Percentiles rank a stretch among this genome's conserved stretches.
phyloP scores from a whole-genome alignment of 805 yeast species.

The Hanseniaspora mollemarum region DNA sequence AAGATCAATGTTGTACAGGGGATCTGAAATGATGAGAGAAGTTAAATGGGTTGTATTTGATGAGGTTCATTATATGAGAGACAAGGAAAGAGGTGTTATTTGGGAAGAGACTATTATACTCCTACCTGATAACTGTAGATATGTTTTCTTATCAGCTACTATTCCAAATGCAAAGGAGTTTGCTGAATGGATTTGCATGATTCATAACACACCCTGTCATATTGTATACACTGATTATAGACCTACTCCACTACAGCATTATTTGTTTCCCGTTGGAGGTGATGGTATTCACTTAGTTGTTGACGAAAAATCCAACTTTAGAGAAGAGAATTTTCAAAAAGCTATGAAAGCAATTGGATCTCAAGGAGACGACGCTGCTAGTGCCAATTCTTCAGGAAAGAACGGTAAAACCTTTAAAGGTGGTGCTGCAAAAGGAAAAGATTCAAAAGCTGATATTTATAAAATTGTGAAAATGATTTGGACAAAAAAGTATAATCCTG shows the following conservation, averaged over 20 bases:
- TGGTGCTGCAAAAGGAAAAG: slow-evolving; percentile 48
- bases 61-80: slow-evolving; percentile 98
- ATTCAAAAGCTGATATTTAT: slow-evolving; percentile 71
- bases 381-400: slow-evolving; percentile 47
- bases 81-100: slow-evolving; percentile 94
- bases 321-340: slow-evolving; percentile 96
- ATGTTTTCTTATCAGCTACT: slow-evolving; percentile 88
- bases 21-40: slow-evolving; percentile 96
- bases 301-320: slow-evolving; percentile 88
- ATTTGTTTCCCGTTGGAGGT: slow-evolving; percentile 95
- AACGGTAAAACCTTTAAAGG: slow-evolving; percentile 79
- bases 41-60: slow-evolving; percentile 98
- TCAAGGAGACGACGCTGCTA: slow-evolving; percentile 67
- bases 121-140: slow-evolving; percentile 90
- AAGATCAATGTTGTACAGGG: slow-evolving; percentile 91
- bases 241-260: slow-evolving; percentile 97
- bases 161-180: slow-evolving; percentile 97
- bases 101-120: slow-evolving; percentile 98
- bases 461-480: slow-evolving; percentile 97
- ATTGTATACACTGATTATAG: slow-evolving; percentile 97
- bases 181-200: slow-evolving; percentile 96
- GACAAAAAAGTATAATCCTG: slow-evolving; percentile 92
- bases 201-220: slow-evolving; percentile 93
- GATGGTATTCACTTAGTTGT: slow-evolving; percentile 96
- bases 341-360: slow-evolving; percentile 88